Evolutionary conservation across 2,329 filamentous ascomycete genomes (phyloP).

Genomic region (Tolypocladium capitatum): DNA sequence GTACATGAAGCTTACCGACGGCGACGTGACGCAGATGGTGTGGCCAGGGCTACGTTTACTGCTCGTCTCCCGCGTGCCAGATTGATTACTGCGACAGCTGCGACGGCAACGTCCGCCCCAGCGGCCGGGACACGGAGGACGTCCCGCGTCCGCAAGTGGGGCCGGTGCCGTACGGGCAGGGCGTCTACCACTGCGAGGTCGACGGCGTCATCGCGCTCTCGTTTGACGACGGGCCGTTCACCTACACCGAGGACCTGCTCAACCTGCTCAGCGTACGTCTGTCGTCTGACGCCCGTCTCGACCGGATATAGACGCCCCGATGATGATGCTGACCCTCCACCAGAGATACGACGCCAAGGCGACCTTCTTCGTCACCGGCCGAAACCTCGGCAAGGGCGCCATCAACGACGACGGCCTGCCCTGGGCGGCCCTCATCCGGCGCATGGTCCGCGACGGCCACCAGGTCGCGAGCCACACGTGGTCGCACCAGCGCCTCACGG

Average conservation of each 20-base stretch:
- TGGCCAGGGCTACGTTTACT: slow-evolving; percentile 40
- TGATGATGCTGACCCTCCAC: too few relatives aligned
- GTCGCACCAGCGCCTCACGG: slow-evolving; percentile 30
- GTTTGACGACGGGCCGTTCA: slow-evolving; percentile 32
- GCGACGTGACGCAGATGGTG: slow-evolving; percentile 31
- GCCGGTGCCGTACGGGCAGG: slow-evolving; percentile 39
- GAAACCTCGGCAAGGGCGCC: slow-evolving; percentile 24
- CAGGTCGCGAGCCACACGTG: slow-evolving; percentile 44
- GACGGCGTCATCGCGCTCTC: slow-evolving; percentile 28
- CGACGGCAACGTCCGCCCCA: slow-evolving; percentile 40
- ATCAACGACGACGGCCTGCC: slow-evolving; percentile 25
- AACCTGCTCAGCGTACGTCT: slow-evolving; percentile 16
- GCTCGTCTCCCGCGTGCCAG: slow-evolving; percentile 47
- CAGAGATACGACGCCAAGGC: slow-evolving; percentile 22
- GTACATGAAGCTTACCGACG: too few relatives aligned
- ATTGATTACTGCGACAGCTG: slow-evolving; percentile 48
- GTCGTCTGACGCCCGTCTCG: too few relatives aligned
- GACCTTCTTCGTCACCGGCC: slow-evolving; percentile 24
- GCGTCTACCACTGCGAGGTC: slow-evolving; percentile 26
- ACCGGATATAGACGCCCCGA: too few relatives aligned
- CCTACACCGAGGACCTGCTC: slow-evolving; percentile 28
- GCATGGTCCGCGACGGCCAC: slow-evolving; percentile 41
- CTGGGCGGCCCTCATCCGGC: slow-evolving; percentile 23
- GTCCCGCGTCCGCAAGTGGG: slow-evolving; percentile 41
- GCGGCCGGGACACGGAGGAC: slow-evolving; percentile 38